Evolutionary conservation across 345 rosid genomes (phyloP).

Genomic region (Pistacia vera): DNA sequence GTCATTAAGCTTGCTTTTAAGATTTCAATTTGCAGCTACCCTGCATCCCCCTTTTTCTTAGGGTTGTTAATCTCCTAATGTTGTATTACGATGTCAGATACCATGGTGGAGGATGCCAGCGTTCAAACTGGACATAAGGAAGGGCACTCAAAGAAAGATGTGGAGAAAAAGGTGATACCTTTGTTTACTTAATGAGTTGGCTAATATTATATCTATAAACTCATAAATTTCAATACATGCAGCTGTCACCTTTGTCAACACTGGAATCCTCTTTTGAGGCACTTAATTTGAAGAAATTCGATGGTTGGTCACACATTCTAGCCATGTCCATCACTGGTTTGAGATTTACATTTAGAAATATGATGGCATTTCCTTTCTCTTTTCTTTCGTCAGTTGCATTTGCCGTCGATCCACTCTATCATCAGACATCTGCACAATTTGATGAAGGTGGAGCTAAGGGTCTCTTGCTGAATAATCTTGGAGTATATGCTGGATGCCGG

Average conservation of each 20-base stretch:
- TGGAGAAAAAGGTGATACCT: conserved; percentile 61
- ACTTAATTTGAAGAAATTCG: conserved; percentile 87
- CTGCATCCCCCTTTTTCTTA: neutral
- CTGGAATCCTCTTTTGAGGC: conserved; percentile 83
- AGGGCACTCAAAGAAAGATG: conserved; percentile 62
- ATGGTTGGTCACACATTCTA: conserved; percentile 52
- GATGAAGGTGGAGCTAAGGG: conserved; percentile 99
- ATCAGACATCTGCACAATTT: conserved; percentile 96
- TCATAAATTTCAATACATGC: conserved; percentile 42
- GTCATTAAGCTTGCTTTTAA: neutral
- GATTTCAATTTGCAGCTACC: neutral
- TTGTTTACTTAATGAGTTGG: conserved; percentile 13
- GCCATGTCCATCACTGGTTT: conserved; percentile 14
- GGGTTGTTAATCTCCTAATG: conserved; percentile 19
- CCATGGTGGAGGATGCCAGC: conserved; percentile 40
- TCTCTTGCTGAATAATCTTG: conserved; percentile 84
- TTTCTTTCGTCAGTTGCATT: conserved; percentile 68
- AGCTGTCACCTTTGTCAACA: conserved; percentile 84
- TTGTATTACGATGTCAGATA: conserved; percentile 41
- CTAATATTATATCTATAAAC: conserved; percentile 14
- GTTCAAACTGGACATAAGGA: conserved; percentile 44
- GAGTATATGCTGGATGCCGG: conserved; percentile 82
- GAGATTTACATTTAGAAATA: conserved; percentile 18
- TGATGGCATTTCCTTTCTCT: conserved; percentile 26
- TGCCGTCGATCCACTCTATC: conserved; percentile 95